phyloP scores from a whole-genome alignment of 164 flowering plant species.

The Berberis thunbergii region DNA sequence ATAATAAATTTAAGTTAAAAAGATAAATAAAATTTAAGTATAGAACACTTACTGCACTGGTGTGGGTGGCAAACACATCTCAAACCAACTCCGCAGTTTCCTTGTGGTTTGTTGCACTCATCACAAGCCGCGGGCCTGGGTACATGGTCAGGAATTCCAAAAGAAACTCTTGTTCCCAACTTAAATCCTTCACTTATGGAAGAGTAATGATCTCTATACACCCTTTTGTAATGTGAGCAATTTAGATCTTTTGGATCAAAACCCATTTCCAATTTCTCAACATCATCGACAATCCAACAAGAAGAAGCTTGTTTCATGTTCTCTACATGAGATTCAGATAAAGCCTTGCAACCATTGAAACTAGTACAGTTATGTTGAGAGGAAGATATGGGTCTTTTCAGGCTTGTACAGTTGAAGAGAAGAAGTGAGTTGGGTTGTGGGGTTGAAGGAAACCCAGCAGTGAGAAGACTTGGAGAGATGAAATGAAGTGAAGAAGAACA shows the following conservation, averaged over 20 bases:
- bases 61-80: conserved; percentile 50
- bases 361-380: conserved; percentile 20
- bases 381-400: conserved; percentile 7
- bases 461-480: conserved; percentile 35
- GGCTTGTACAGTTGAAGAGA: conserved; percentile 41
- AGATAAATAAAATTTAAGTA: not conserved
- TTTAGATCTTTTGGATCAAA: conserved; percentile 42
- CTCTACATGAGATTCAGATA: conserved; percentile 6
- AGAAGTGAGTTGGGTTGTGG: conserved; percentile 39
- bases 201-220: conserved; percentile 14
- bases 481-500: conserved; percentile 32
- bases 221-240: conserved; percentile 35
- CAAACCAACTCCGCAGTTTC: conserved; percentile 51
- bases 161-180: conserved; percentile 46
- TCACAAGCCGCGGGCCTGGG: conserved; percentile 32
- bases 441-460: conserved; percentile 40
- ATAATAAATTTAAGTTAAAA: not conserved
- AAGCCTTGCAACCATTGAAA: conserved; percentile 14
- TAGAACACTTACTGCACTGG: conserved; percentile 41
- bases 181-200: conserved; percentile 17
- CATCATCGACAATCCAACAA: conserved; percentile 31
- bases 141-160: conserved; percentile 42
- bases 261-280: conserved; percentile 22
- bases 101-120: conserved; percentile 49
- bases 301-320: conserved; percentile 9